Conservation (phyloP, 495 filamentous ascomycete species). For the Penicillium pulvis region DNA sequence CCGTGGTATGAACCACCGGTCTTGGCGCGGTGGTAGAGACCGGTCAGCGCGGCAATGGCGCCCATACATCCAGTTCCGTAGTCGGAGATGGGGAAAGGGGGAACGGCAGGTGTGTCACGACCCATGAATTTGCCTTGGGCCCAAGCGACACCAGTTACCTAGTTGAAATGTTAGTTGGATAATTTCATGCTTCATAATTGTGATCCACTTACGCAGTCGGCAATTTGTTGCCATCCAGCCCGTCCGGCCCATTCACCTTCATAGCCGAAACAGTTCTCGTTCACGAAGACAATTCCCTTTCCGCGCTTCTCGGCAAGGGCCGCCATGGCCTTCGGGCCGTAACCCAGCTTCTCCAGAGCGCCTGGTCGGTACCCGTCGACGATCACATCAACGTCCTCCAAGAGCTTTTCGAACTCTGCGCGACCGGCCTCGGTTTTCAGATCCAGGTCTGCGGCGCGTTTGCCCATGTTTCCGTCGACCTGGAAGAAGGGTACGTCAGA, state of each 20-base stretch:
- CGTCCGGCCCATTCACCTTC: constrained; percentile 51
- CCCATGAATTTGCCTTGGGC: constrained; percentile 75
- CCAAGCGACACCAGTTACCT: constrained; percentile 70
- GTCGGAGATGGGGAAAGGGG: constrained; percentile 80
- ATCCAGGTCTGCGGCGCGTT: constrained; percentile 60
- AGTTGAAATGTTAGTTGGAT: constrained; percentile 23
- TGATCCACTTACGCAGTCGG: constrained; percentile 44
- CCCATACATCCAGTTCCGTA: constrained; percentile 75
- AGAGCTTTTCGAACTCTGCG: constrained; percentile 57
- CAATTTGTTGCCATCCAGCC: constrained; percentile 60
- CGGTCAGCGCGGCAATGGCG: constrained; percentile 62
- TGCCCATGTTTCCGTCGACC: constrained; percentile 76
- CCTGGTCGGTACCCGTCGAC: constrained; percentile 72
- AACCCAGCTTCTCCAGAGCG: constrained; percentile 65
- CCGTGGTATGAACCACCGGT: constrained; percentile 66
- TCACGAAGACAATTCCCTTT: constrained; percentile 68
- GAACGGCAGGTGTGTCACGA: constrained; percentile 67
- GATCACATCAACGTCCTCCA: constrained; percentile 59
- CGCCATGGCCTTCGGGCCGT: constrained; percentile 54
- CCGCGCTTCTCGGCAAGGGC: constrained; percentile 53
- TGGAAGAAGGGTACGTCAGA: constrained; percentile 81
- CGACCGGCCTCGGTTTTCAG: constrained; percentile 57
- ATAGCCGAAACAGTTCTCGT: constrained; percentile 73
- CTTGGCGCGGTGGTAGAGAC: constrained; percentile 62
- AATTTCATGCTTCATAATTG: not conserved